Conservation (phyloP, 495 filamentous ascomycete genomes). For the Talaromyces wortmannii region DNA sequence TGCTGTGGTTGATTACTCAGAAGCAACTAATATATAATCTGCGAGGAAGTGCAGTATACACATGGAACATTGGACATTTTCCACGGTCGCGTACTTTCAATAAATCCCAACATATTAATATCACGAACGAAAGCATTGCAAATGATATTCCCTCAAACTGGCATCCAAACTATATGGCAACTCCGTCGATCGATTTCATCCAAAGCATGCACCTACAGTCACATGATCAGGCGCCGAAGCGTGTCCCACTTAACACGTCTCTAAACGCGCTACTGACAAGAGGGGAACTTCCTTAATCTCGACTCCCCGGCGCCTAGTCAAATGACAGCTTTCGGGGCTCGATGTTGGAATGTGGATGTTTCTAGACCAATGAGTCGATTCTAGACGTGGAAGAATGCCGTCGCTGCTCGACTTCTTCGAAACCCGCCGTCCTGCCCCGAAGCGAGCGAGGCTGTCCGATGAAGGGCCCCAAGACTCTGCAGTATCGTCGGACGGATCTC, state of each 20-base stretch:
- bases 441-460: slow-evolving; percentile 23
- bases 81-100: too few species aligned
- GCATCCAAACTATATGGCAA: too few species aligned
- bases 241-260: not conserved
- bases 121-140: too few species aligned
- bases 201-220: not conserved
- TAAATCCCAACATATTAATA: too few species aligned
- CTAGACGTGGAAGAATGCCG: slow-evolving; percentile 8
- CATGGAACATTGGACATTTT: too few species aligned
- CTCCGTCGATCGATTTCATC: too few species aligned
- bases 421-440: slow-evolving; percentile 24
- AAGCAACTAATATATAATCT: too few species aligned
- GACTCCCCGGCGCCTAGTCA: too few species aligned
- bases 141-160: too few species aligned
- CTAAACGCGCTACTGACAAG: not conserved
- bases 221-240: slow-evolving; percentile 10
- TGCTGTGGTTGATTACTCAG: too few species aligned
- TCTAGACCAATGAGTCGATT: not conserved
- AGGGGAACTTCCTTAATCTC: too few species aligned
- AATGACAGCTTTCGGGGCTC: not conserved
- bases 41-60: too few species aligned
- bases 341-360: not conserved
- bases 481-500: not conserved
- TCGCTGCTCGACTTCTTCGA: slow-evolving; percentile 39
- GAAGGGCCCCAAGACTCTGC: not conserved